Percentiles rank a stretch among this genome's conserved stretches.
Conservation (phyloP, 2,329 filamentous ascomycete species). For the Ploettnerulaceae sp. region DNA sequence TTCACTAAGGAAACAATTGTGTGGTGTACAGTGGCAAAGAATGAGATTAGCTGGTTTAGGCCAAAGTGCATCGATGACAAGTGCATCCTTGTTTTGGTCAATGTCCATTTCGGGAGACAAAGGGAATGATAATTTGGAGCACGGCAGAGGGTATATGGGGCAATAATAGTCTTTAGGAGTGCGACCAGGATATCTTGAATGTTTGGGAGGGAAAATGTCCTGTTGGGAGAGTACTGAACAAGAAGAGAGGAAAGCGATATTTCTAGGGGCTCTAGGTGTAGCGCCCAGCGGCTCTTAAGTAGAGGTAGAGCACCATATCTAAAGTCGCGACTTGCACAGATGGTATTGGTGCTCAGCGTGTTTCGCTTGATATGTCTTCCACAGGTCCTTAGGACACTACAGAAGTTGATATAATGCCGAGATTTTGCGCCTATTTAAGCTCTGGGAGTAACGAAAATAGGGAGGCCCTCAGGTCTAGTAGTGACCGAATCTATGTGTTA, state of each 20-base stretch:
- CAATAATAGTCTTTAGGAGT: slow-evolving; percentile 8
- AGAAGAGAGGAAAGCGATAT: slow-evolving; percentile 1
- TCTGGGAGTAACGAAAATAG: background rate
- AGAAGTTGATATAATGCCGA: background rate
- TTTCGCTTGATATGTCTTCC: too few relatives aligned
- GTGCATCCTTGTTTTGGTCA: slow-evolving; percentile 13
- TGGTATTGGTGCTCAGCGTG: too few relatives aligned
- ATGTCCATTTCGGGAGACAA: slow-evolving; percentile 8
- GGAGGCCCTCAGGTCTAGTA: background rate
- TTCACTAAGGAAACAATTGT: slow-evolving; percentile 3
- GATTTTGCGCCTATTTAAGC: background rate
- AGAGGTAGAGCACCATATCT: too few relatives aligned
- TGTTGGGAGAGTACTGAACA: slow-evolving; percentile 5
- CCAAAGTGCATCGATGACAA: slow-evolving; percentile 14
- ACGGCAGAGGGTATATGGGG: slow-evolving; percentile 4
- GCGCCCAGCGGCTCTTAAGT: too few relatives aligned
- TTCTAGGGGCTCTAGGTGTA: background rate
- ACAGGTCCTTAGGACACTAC: too few relatives aligned
- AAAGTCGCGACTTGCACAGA: too few relatives aligned
- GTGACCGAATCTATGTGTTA: background rate
- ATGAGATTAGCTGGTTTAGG: slow-evolving; percentile 7
- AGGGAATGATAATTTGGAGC: background rate
- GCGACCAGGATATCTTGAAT: slow-evolving; percentile 8
- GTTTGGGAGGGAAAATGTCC: slow-evolving; percentile 2
- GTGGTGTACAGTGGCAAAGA: slow-evolving; percentile 5